Evolutionary conservation across 1,284 basidiomycete species (phyloP), one percentile per base, ranked within the genome.

Genomic region (Cryptococcus sp.): DNA sequence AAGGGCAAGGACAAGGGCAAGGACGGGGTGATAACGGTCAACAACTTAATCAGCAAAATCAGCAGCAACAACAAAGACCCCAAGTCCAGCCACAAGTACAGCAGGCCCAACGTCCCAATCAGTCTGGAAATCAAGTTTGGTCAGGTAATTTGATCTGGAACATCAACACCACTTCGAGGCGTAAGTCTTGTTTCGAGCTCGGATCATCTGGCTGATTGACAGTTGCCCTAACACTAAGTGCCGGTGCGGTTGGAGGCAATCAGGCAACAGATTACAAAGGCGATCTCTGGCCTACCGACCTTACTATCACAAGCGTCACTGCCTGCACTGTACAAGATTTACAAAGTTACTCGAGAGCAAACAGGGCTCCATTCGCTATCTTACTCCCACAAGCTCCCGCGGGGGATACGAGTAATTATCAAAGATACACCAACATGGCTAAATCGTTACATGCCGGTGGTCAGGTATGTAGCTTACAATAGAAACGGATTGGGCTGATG

Each of bases 321-420:
- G 32, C 39, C 1, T 22, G 55, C 7, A 51, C 57, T 24, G 36
- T 54, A 1, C 40, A 45, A 21, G 44, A 48, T 1, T 46, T 61
- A 4, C 52, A 55, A 18, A 40, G 49, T 2, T 55, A 56, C 32
- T 48, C 55, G 22, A 46, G 49, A 45, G 50, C 48, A 25, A 50
- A 45, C 40, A 46, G 41, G 19, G 49, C 57, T 2, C 51, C 52
- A 28, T 49, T 58, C 19, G 42, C 49, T 16, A 53, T 61, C 36
- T 31, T 46, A 7, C 54, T 52, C 7, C 47, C 18, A 25, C 44
- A 42, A 5, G 41, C 36, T 2, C 32, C 24, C 5, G 22, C 45
- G 10, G 53, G 48, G 21, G 23, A 28, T 4, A 7, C 22, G 18
- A 36, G 25, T 16, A 55, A 53, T 42, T 21, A 22, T 13, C 16